Evolutionary conservation across 768 basidiomycete species (phyloP).

Genomic region (Termitomyces eurrhizus): DNA sequence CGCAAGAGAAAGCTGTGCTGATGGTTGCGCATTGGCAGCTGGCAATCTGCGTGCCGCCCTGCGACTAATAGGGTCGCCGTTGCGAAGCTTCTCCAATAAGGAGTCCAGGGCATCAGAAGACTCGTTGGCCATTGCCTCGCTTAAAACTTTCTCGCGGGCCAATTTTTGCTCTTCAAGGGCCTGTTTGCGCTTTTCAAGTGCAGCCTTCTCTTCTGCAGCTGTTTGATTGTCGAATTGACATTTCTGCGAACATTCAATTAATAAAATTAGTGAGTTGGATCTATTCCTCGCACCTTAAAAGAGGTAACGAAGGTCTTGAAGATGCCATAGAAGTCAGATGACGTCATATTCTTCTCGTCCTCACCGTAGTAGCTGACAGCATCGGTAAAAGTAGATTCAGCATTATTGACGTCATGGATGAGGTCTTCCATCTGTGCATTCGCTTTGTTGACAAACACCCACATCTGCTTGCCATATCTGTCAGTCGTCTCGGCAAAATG

Average conservation of each 20-base stretch:
- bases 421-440: constrained; percentile 75
- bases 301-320: constrained; percentile 97
- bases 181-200: constrained; percentile 65
- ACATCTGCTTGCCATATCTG: constrained; percentile 88
- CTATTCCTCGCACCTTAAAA: constrained; percentile 55
- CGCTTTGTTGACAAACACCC: constrained; percentile 80
- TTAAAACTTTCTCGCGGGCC: constrained; percentile 46
- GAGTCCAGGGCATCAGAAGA: constrained; percentile 67
- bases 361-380: constrained; percentile 92
- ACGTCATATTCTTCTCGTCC: constrained; percentile 81
- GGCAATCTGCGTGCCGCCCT: constrained; percentile 51
- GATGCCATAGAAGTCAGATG: constrained; percentile 91
- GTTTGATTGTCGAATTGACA: constrained; percentile 79
- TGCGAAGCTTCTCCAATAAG: constrained; percentile 66
- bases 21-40: constrained; percentile 30
- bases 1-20: constrained; percentile 29
- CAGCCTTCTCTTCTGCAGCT: constrained; percentile 64
- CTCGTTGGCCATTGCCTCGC: constrained; percentile 36
- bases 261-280: neutral
- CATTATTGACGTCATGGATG: constrained; percentile 81
- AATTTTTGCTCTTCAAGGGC: constrained; percentile 60
- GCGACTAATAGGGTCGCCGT: constrained; percentile 61
- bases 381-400: constrained; percentile 79
- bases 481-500: constrained; percentile 77
- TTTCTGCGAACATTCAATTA: constrained; percentile 52